Evolutionary conservation across 2,329 filamentous ascomycete species (phyloP).

Genomic region (Graphilbum sp.): DNA sequence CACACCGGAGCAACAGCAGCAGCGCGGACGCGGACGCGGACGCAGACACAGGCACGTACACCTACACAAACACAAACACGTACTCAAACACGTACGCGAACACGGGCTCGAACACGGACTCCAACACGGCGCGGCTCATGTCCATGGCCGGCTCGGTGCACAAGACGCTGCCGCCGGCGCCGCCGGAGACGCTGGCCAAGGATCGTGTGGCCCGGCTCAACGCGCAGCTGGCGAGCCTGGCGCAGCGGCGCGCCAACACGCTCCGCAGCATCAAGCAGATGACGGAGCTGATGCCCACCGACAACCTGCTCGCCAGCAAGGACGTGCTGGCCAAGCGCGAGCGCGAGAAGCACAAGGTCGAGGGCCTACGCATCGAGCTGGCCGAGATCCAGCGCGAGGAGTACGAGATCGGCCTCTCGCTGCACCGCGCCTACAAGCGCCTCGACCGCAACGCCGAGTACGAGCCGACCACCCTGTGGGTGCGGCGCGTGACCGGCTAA

Average conservation of each 20-base stretch:
- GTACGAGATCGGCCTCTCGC: slow-evolving; percentile 60
- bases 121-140: slow-evolving; percentile 6
- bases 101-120: slow-evolving; percentile 5
- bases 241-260: slow-evolving; percentile 54
- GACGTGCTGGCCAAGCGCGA: slow-evolving; percentile 42
- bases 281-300: slow-evolving; percentile 60
- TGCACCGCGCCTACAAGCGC: slow-evolving; percentile 60
- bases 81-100: too few relatives aligned
- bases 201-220: slow-evolving; percentile 53
- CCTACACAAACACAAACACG: too few relatives aligned
- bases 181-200: slow-evolving; percentile 38
- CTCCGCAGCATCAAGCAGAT: slow-evolving; percentile 58
- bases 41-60: too few relatives aligned
- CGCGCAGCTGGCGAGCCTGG: slow-evolving; percentile 46
- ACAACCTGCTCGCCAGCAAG: slow-evolving; percentile 49
- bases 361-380: slow-evolving; percentile 47
- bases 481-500: slow-evolving; percentile 51
- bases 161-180: slow-evolving; percentile 45
- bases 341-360: slow-evolving; percentile 47
- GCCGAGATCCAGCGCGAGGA: slow-evolving; percentile 60
- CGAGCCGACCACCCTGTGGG: slow-evolving; percentile 59
- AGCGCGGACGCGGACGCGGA: neutral
- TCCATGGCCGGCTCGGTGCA: slow-evolving; percentile 22
- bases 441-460: slow-evolving; percentile 49
- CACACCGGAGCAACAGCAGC: neutral